Evolutionary conservation across 768 basidiomycete genomes (phyloP).

Genomic region (Astraeus odoratus): DNA sequence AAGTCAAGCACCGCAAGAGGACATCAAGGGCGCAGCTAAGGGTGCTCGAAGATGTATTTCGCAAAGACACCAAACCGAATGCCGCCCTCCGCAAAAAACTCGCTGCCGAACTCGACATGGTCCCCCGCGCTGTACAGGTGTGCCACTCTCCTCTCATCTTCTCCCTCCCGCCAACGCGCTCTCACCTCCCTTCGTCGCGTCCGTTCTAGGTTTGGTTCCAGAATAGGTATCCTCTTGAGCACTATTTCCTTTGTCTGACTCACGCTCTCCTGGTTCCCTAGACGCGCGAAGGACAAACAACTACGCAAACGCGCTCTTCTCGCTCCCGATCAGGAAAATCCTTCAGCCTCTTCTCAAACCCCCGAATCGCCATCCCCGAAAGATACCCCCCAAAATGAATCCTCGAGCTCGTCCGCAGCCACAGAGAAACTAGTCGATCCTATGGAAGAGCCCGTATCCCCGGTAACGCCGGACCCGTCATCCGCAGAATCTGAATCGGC

Average conservation of each 20-base stretch:
- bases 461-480: slow-evolving; percentile 3
- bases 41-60: slow-evolving; percentile 83
- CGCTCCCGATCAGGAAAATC: slow-evolving; percentile 16
- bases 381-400: slow-evolving; percentile 25
- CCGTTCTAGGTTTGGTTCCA: slow-evolving; percentile 79
- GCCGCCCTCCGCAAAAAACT: slow-evolving; percentile 71
- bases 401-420: slow-evolving; percentile 36
- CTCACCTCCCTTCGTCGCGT: slow-evolving; percentile 15
- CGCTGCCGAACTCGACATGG: slow-evolving; percentile 83
- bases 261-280: slow-evolving; percentile 27
- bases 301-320: slow-evolving; percentile 43
- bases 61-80: slow-evolving; percentile 88
- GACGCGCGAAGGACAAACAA: slow-evolving; percentile 82
- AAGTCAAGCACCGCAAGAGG: slow-evolving; percentile 90
- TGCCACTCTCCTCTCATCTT: slow-evolving; percentile 17
- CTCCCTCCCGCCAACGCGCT: slow-evolving; percentile 8
- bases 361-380: slow-evolving; percentile 9
- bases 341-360: slow-evolving; percentile 5
- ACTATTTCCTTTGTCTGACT: slow-evolving; percentile 6
- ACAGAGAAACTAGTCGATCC: slow-evolving; percentile 30
- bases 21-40: slow-evolving; percentile 86
- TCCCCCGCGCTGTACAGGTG: slow-evolving; percentile 91
- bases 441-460: slow-evolving; percentile 9
- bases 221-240: slow-evolving; percentile 50
- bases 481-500: slow-evolving; percentile 6